Conservation (phyloP, 345 rosid genomes). For the Turritis glabra region DNA sequence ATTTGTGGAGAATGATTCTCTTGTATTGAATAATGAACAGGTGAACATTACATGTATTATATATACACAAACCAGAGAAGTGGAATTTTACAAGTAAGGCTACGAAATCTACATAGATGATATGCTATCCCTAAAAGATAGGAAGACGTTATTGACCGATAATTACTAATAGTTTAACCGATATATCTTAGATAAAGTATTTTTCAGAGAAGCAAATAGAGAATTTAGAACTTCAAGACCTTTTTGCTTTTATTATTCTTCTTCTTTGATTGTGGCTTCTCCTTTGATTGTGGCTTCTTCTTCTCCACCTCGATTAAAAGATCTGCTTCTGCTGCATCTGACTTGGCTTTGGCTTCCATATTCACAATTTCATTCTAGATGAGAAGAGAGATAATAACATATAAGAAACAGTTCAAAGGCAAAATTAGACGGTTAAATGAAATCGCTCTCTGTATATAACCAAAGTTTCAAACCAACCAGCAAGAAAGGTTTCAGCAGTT, state of each 20-base stretch:
- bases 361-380: not conserved
- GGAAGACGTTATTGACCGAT: not conserved
- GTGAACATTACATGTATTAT: too few relatives aligned
- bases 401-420: not conserved
- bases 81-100: not conserved
- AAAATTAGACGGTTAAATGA: not conserved
- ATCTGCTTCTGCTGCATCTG: not conserved
- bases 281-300: not conserved
- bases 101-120: not conserved
- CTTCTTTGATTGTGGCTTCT: conserved; percentile 4
- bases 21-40: too few relatives aligned
- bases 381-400: not conserved
- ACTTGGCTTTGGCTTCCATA: not conserved
- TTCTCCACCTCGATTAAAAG: not conserved
- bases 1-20: not conserved
- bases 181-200: too few relatives aligned
- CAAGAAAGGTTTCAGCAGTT: conserved; percentile 5
- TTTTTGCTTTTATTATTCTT: not conserved
- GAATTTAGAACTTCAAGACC: conserved; percentile 14
- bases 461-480: conserved; percentile 1
- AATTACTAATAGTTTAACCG: not conserved
- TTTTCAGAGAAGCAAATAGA: conserved; percentile 3
- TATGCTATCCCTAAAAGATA: not conserved
- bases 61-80: not conserved
- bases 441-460: not conserved